phyloP scores from a whole-genome alignment of 1,139 yeast genomes.

The Spencermartinsiella ligniputridi region DNA sequence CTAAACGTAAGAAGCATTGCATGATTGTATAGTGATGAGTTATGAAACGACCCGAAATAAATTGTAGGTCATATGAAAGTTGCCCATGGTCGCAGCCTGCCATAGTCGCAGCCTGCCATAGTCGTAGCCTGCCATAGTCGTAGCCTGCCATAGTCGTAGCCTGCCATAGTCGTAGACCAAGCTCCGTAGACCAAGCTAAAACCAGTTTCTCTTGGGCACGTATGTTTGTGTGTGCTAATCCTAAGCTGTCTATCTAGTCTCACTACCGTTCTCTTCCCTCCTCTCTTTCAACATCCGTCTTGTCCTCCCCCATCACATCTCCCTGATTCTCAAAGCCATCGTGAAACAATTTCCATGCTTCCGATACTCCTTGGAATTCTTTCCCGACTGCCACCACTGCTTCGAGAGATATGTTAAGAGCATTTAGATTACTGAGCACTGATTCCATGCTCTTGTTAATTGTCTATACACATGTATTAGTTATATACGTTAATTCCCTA shows the following conservation, averaged over 20 bases:
- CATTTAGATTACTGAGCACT: constrained; percentile 45
- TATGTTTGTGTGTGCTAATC: too few species aligned
- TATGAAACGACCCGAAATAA: too few species aligned
- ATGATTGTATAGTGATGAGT: background rate
- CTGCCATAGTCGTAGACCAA: too few species aligned
- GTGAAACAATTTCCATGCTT: constrained; percentile 48
- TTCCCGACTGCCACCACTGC: constrained; percentile 51
- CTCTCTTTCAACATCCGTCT: background rate
- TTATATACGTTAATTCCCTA: constrained; percentile 5
- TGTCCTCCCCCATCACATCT: background rate
- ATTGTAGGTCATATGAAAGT: too few species aligned
- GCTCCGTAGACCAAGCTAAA: too few species aligned
- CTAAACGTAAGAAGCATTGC: background rate
- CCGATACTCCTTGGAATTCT: constrained; percentile 49
- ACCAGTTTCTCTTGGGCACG: too few species aligned
- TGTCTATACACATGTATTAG: background rate
- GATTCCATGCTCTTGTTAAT: constrained; percentile 42
- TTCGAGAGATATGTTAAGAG: constrained; percentile 48
- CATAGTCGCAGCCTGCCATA: too few species aligned
- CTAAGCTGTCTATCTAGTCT: background rate
- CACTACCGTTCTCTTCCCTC: background rate
- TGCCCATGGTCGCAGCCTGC: too few species aligned
- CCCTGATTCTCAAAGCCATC: constrained; percentile 3
- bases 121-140: too few species aligned
- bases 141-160: too few species aligned